Base-by-base conservation (phyloP, 306 rosid genomes). In the Arachis hypogaea region DNA sequence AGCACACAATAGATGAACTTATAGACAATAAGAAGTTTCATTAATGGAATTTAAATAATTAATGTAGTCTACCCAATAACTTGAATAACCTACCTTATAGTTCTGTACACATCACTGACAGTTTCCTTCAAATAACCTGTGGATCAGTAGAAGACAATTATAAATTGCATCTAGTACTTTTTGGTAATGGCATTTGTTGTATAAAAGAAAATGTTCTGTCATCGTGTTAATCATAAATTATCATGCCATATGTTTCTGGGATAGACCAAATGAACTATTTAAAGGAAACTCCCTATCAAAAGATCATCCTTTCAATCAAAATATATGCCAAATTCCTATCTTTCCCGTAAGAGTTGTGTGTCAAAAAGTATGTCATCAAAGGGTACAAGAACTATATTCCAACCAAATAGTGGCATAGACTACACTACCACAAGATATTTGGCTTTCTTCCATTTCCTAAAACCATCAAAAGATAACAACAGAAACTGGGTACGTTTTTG, bases 111-210 rank as follows among this genome's bases (percentile, higher is more conserved):
- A 67, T 90, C 96, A 69, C 11, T 14, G 46, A 85, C 62, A 30
- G 46, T 81, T 80, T 93, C 92, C 85, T 72, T 87, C 91, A 93
- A 77, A 75, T 88, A 93, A 69, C 91, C 98, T 93, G 98, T 33
- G 78, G 42, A 73, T 59, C 47, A 71, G 45, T 56, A 67, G 42
- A 78, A 75, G 63, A 45, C 65, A 63, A 54, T 71, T 68, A 76
- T 55, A 60, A 30, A 58, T 51, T 28, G 78, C 60, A 68, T 72
- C 68, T 38, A 57, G 42, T 16, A 67, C 49, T 65, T 71, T 30
- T 51, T 55, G 33, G 61, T 28, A 60, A 47, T 61, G 60, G 50
- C 71, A 71, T 59, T 51, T 42, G 30, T 9, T 38, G 69, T 46
- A 46, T 55, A 54, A 45, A 68, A 71, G 14, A 71, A 41, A 55